Evolutionary conservation across 441 rosid genomes (phyloP).

Genomic region (Viola pubescens): DNA sequence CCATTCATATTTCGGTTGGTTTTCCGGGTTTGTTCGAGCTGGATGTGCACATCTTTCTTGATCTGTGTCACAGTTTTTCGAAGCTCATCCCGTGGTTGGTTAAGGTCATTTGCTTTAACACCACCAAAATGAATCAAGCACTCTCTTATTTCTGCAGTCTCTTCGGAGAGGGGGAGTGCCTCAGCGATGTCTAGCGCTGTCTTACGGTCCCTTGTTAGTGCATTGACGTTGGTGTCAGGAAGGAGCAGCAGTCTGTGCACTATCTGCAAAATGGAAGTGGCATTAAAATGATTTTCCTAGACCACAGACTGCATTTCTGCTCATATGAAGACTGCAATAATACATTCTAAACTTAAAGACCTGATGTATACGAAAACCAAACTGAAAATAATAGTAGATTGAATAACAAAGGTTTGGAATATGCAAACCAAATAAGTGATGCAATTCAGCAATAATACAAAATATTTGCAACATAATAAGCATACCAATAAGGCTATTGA

Average conservation of each 20-base stretch:
- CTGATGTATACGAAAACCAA: no score
- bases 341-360: no score
- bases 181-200: constrained; percentile 84
- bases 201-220: constrained; percentile 65
- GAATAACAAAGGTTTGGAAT: no score
- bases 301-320: no score
- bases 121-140: constrained; percentile 57
- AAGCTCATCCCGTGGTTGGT: constrained; percentile 76
- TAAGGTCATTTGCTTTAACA: constrained; percentile 58
- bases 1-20: constrained; percentile 74
- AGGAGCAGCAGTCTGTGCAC: constrained; percentile 55
- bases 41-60: constrained; percentile 65
- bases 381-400: no score
- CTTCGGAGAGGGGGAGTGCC: constrained; percentile 67
- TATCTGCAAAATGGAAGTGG: constrained; percentile 36
- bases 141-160: constrained; percentile 50
- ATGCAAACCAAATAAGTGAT: no score
- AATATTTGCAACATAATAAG: neutral
- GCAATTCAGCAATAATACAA: no score
- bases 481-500: neutral
- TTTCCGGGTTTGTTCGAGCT: constrained; percentile 79
- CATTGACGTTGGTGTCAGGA: constrained; percentile 68
- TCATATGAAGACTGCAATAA: no score
- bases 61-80: constrained; percentile 66
- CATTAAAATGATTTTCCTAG: no score